These are phyloP conservation scores for Podaxis pistillaris DNA, from an alignment of 768 basidiomycete species.

Conservation along the genomic window DNA sequence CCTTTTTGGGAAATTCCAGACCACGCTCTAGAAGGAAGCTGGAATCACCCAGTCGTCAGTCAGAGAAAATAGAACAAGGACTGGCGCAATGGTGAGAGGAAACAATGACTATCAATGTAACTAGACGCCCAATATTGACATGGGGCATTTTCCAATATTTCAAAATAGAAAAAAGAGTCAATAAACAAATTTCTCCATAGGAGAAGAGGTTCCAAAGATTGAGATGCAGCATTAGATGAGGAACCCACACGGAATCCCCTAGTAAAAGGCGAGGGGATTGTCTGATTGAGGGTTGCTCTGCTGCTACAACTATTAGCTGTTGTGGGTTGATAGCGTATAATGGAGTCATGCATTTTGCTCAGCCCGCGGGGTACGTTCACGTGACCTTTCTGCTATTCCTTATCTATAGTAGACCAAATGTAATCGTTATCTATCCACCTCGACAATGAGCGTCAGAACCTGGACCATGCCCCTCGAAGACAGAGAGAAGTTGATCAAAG, in stretches of 20 bases:
- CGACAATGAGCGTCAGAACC: slow-evolving; percentile 5
- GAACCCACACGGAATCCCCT: slow-evolving; percentile 52
- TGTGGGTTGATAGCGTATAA: neutral
- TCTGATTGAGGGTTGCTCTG: slow-evolving; percentile 46
- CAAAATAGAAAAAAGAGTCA: neutral
- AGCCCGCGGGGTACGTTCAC: slow-evolving; percentile 32
- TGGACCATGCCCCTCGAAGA: slow-evolving; percentile 38
- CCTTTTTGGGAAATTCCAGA: slow-evolving; percentile 8
- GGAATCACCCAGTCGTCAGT: neutral
- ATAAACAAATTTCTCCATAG: slow-evolving; percentile 21
- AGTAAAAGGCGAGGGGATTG: slow-evolving; percentile 60
- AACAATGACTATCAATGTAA: neutral
- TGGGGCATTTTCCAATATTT: neutral
- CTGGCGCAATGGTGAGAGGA: neutral
- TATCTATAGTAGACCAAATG: neutral
- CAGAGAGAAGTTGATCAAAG: slow-evolving; percentile 48
- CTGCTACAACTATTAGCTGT: slow-evolving; percentile 23
- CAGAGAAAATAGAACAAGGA: neutral
- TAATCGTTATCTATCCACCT: slow-evolving; percentile 14
- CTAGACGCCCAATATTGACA: neutral
- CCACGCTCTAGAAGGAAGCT: neutral
- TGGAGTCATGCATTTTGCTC: slow-evolving; percentile 38
- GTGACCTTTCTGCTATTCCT: slow-evolving; percentile 16
- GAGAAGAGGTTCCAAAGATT: slow-evolving; percentile 43
- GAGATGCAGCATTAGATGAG: slow-evolving; percentile 36